Conservation (phyloP, 768 basidiomycete genomes). For the Agaricus blazei region DNA sequence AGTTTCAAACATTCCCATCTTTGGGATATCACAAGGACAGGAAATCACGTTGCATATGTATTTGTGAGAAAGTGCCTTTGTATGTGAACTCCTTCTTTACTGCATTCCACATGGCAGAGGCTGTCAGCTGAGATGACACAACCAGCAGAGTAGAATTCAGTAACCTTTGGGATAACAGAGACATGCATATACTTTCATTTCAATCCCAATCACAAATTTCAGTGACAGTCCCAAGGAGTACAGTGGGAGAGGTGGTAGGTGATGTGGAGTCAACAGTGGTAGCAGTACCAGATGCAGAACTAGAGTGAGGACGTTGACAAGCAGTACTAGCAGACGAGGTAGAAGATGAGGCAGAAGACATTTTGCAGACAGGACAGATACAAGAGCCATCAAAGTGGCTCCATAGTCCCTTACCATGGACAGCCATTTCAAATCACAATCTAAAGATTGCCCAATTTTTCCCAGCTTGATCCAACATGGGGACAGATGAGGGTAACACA, state of each 20-base stretch:
- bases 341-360: not conserved
- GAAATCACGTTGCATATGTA: conserved; percentile 17
- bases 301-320: too few relatives aligned
- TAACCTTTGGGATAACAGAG: too few relatives aligned
- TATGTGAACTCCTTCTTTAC: conserved; percentile 24
- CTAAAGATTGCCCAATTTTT: conserved; percentile 24
- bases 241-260: too few relatives aligned
- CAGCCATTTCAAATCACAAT: conserved; percentile 18
- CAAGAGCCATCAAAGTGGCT: conserved; percentile 20
- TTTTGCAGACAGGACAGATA: conserved; percentile 6
- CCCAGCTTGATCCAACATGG: conserved; percentile 25
- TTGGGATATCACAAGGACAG: conserved; percentile 13
- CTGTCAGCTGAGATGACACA: conserved; percentile 15
- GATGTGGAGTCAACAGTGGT: not conserved
- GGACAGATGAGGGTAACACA: conserved; percentile 20
- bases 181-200: too few relatives aligned
- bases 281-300: not conserved
- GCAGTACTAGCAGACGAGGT: not conserved
- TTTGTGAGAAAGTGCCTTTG: conserved; percentile 21
- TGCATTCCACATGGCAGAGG: conserved; percentile 30
- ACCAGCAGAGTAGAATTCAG: too few relatives aligned
- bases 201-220: too few relatives aligned
- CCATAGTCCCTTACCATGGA: conserved; percentile 20
- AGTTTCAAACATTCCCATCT: conserved; percentile 19
- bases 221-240: too few relatives aligned